Conservation (phyloP, 2,329 filamentous ascomycete genomes). For the Alternaria triticimaculans region DNA sequence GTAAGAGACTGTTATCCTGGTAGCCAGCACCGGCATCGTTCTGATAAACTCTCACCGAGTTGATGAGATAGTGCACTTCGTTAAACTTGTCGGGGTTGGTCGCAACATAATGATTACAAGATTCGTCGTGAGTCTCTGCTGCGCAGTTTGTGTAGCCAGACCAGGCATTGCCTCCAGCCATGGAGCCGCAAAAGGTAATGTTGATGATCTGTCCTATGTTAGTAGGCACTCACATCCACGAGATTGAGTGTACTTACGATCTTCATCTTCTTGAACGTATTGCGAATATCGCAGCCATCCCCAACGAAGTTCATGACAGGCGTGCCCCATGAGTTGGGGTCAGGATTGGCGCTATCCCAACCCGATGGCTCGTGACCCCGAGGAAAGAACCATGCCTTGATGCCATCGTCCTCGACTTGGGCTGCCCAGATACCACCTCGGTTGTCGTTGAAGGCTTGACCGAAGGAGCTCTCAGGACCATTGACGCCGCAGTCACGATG, state of each 20-base stretch:
- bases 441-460: conserved; percentile 43
- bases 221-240: background rate
- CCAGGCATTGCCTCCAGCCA: conserved; percentile 58
- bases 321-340: conserved; percentile 54
- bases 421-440: conserved; percentile 57
- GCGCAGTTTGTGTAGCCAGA: conserved; percentile 17
- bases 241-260: conserved; percentile 11
- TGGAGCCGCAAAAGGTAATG: conserved; percentile 56
- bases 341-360: conserved; percentile 52
- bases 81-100: conserved; percentile 25
- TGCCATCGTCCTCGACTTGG: conserved; percentile 54
- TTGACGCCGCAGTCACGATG: conserved; percentile 19
- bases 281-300: conserved; percentile 53
- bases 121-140: conserved; percentile 54
- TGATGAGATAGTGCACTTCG: conserved; percentile 30
- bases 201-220: conserved; percentile 48
- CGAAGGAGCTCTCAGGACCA: conserved; percentile 21
- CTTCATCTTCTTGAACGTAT: conserved; percentile 25
- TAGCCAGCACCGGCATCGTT: background rate
- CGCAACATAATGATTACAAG: conserved; percentile 27
- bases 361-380: conserved; percentile 54
- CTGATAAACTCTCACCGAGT: conserved; percentile 18
- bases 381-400: conserved; percentile 61
- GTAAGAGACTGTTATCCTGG: background rate
- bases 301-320: conserved; percentile 40